These are phyloP conservation scores for Macrolepiota dolichaula DNA, from an alignment of 768 basidiomycete species.

Conservation along the genomic window DNA sequence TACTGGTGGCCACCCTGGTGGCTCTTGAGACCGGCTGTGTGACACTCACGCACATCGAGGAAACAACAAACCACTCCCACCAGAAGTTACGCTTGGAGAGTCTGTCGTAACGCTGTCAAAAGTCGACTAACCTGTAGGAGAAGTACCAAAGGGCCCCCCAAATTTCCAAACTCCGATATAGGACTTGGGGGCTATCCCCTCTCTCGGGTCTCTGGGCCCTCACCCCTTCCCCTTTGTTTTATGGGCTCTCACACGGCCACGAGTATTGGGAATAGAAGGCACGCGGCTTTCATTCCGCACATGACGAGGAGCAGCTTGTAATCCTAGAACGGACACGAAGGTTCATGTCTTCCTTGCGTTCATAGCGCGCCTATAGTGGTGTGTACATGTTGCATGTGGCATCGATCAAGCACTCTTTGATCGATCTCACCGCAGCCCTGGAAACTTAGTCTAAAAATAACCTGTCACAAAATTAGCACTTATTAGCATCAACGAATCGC, in stretches of 20 bases:
- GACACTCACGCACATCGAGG: not conserved
- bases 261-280: not conserved
- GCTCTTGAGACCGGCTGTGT: not conserved
- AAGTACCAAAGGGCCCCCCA: not conserved
- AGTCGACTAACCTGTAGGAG: not conserved
- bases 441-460: conserved; percentile 5
- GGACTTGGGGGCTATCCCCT: not conserved
- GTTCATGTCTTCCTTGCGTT: not conserved
- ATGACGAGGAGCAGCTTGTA: not conserved
- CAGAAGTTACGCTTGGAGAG: not conserved
- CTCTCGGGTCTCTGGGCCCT: not conserved
- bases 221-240: too few species aligned
- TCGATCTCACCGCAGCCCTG: not conserved
- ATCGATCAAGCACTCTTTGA: not conserved
- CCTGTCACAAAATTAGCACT: not conserved
- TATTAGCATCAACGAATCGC: too few species aligned
- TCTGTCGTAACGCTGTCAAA: not conserved
- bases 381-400: not conserved
- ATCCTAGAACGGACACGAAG: not conserved
- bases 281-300: not conserved
- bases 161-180: not conserved
- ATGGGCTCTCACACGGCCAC: not conserved
- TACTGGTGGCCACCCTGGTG: not conserved
- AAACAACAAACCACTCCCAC: not conserved
- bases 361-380: not conserved